phyloP scores from a whole-genome alignment of 495 filamentous ascomycete genomes.

The Parachaetomium inaequale region DNA sequence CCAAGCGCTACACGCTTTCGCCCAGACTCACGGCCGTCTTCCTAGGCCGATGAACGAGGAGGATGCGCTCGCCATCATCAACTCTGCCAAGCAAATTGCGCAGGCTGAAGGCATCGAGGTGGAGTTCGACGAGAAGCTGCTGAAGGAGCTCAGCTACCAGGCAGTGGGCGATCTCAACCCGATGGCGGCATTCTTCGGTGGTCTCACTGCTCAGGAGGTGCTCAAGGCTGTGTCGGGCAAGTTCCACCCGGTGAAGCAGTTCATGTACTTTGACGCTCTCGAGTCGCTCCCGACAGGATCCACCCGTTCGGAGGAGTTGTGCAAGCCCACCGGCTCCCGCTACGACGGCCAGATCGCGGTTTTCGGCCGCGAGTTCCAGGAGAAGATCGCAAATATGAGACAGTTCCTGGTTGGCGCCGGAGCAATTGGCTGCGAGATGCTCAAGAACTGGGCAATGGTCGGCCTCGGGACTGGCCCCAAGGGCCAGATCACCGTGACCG shows the following conservation, averaged over 20 bases:
- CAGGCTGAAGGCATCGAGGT: conserved; percentile 65
- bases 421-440: conserved; percentile 97
- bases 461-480: conserved; percentile 85
- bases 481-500: conserved; percentile 86
- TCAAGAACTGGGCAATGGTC: conserved; percentile 99
- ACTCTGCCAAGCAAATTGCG: conserved; percentile 66
- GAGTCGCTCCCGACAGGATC: conserved; percentile 80
- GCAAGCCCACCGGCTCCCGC: conserved; percentile 74
- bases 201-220: conserved; percentile 91
- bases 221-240: conserved; percentile 97
- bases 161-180: conserved; percentile 88
- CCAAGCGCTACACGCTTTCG: conserved; percentile 86
- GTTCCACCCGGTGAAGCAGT: conserved; percentile 88
- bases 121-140: conserved; percentile 87
- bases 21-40: conserved; percentile 63
- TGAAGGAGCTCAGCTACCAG: conserved; percentile 92
- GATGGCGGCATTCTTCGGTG: conserved; percentile 94
- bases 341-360: conserved; percentile 98
- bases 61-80: conserved; percentile 75
- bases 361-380: conserved; percentile 89
- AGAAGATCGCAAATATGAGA: conserved; percentile 82
- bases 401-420: conserved; percentile 96
- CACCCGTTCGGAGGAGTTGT: conserved; percentile 77
- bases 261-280: conserved; percentile 94
- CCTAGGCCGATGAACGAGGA: conserved; percentile 78